A percentile compares a stretch with the other conserved stretches of the same genome.
These are phyloP conservation scores for Fragilaria crotonensis DNA, from an alignment of 108 stramenopile genomes.

Conservation along the genomic window DNA sequence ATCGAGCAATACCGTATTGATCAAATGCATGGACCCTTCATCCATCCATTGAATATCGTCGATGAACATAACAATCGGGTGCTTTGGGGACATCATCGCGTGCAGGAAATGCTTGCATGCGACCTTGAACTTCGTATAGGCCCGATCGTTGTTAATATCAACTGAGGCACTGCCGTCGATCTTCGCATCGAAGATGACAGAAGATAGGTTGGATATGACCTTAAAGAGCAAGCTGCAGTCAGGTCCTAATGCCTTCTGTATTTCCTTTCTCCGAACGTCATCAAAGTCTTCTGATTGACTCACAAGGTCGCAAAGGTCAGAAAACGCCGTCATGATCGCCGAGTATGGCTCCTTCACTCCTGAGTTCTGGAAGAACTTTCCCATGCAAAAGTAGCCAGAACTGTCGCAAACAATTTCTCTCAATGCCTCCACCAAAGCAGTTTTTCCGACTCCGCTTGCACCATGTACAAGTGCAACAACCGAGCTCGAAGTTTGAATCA, in stretches of 20 bases:
- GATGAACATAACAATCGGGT: constrained; percentile 28
- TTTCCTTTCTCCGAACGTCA: background rate
- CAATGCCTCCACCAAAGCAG: background rate
- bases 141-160: background rate
- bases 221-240: background rate
- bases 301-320: background rate
- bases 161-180: too few relatives aligned
- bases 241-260: background rate
- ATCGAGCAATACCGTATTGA: background rate
- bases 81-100: constrained; percentile 16
- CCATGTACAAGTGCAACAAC: background rate
- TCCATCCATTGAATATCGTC: constrained; percentile 36
- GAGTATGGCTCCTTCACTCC: background rate
- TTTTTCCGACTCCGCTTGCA: background rate
- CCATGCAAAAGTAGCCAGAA: background rate
- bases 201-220: too few relatives aligned
- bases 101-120: constrained; percentile 10
- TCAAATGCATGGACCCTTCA: background rate
- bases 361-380: background rate
- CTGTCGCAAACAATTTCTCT: background rate
- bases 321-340: background rate
- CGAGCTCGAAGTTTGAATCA: background rate
- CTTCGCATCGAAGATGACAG: too few relatives aligned
- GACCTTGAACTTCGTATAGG: background rate
- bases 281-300: background rate